Evolutionary conservation across 2,329 filamentous ascomycete species (phyloP), one percentile per base, ranked within the genome.

Genomic region (Aspergillus eucalypticola): DNA sequence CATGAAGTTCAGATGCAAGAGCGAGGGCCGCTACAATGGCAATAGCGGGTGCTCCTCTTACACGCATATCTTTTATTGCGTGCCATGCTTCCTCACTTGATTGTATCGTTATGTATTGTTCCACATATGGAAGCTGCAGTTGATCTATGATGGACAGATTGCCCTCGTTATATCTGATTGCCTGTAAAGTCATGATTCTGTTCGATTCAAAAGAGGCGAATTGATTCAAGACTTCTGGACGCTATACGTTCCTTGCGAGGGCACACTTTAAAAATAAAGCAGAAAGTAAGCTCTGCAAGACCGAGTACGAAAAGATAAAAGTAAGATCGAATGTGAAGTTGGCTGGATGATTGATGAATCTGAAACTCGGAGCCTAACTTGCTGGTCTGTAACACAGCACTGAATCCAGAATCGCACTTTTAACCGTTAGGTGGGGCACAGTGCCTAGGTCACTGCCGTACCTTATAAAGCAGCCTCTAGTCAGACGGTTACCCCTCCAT

Each of bases 11-110:
- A 8, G 96, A 91, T 1, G 92, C 93, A 38, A 97, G 85, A 2
- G 91, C 89, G 35, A 99, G 84, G 19, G 90, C 91, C 21, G 95
- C 95, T n/a, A 99, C 95, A 65, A 99, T 98, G 48, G 95, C 95
- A 75, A 99, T 99, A 49, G 95, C 95, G 0, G 95, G 95, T 5
- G 95, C 95, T 42, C 91, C 90, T 55, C 86, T 82, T 15, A 82
- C 81, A 65, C 84, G 83, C 86, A 89, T 89, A 53, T 86, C 81
- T 68, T 84, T 86, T 72, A 89, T 88, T 5, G 86, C 86, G 71
- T 86, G 82, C 85, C 86, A 88, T 59, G 83, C 86, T 76, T 88
- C 85, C 69, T 84, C 80, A 53, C 81, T 79, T 38, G 80, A 81
- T 58, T 74, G 75, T 62, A 88, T 79, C 50, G 80, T 70, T 53